Percentiles rank a stretch among this genome's conserved stretches.
Evolutionary conservation across 2,329 filamentous ascomycete genomes (phyloP).

Genomic region (Neonectria magnoliae): DNA sequence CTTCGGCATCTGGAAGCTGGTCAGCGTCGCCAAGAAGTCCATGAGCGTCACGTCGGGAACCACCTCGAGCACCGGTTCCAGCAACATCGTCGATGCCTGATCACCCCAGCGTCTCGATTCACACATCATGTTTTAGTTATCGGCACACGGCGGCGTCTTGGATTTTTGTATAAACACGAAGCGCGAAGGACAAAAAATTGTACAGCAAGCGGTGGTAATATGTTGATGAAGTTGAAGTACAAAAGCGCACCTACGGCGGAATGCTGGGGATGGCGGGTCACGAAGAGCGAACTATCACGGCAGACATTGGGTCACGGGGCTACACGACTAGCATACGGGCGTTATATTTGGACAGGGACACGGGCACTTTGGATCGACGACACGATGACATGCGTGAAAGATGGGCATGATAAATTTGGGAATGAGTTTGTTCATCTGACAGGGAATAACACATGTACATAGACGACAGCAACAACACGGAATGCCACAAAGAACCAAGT

Average conservation of each 20-base stretch:
- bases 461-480: not conserved
- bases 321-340: not conserved
- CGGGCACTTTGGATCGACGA: conserved; percentile 10
- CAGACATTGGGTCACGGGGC: not conserved
- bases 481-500: not conserved
- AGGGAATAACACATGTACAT: not conserved
- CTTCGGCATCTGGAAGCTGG: conserved; percentile 72
- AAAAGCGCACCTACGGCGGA: not conserved
- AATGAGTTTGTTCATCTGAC: not conserved
- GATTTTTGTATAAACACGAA: not conserved
- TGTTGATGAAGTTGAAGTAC: conserved; percentile 4
- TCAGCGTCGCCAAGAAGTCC: conserved; percentile 59
- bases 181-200: conserved; percentile 4
- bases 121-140: not conserved
- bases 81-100: conserved; percentile 37
- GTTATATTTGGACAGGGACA: conserved; percentile 7
- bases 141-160: not conserved
- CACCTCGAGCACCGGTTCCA: conserved; percentile 42
- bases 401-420: conserved; percentile 4
- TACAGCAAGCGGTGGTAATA: conserved; percentile 11
- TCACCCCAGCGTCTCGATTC: conserved; percentile 2
- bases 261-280: not conserved
- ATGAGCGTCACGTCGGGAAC: conserved; percentile 52
- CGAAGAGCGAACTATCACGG: not conserved
- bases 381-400: conserved; percentile 10